phyloP scores from a whole-genome alignment of 345 rosid species.

The Linum trigynum region DNA sequence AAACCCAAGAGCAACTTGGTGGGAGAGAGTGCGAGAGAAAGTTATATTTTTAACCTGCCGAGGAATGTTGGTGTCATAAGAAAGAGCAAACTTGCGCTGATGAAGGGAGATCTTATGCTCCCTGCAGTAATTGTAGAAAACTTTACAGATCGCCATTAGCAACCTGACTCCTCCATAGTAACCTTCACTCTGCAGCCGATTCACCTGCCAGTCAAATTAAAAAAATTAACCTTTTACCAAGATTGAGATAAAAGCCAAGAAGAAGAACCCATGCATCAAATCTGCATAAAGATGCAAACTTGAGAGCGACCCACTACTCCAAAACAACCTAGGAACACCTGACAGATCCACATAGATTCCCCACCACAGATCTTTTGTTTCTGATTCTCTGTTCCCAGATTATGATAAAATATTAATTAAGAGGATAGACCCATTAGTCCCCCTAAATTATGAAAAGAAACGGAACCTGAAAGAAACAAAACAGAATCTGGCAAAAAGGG shows the following conservation, averaged over 20 bases:
- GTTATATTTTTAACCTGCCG: constrained; percentile 53
- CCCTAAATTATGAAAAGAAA: neutral
- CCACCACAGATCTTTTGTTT: too few relatives aligned
- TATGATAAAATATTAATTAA: too few relatives aligned
- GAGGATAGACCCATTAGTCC: too few relatives aligned
- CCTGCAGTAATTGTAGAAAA: constrained; percentile 47
- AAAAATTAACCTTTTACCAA: neutral
- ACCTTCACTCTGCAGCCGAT: constrained; percentile 72
- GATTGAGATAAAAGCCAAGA: neutral
- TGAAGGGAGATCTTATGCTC: constrained; percentile 49
- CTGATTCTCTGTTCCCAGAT: too few relatives aligned
- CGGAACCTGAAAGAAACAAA: neutral
- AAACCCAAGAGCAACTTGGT: neutral
- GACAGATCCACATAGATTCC: neutral
- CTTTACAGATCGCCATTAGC: constrained; percentile 82
- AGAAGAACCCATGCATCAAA: neutral
- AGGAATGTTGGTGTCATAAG: constrained; percentile 88
- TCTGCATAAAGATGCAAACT: neutral
- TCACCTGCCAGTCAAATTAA: constrained; percentile 27
- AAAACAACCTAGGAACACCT: neutral
- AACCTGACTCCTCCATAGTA: constrained; percentile 88
- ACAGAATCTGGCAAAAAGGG: neutral
- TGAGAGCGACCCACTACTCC: neutral
- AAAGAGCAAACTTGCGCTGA: constrained; percentile 45
- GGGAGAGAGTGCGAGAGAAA: too few relatives aligned